Evolutionary conservation across 2,329 filamentous ascomycete genomes (phyloP).

Genomic region (Ophiognomonia clavigignenti-juglandacearum): DNA sequence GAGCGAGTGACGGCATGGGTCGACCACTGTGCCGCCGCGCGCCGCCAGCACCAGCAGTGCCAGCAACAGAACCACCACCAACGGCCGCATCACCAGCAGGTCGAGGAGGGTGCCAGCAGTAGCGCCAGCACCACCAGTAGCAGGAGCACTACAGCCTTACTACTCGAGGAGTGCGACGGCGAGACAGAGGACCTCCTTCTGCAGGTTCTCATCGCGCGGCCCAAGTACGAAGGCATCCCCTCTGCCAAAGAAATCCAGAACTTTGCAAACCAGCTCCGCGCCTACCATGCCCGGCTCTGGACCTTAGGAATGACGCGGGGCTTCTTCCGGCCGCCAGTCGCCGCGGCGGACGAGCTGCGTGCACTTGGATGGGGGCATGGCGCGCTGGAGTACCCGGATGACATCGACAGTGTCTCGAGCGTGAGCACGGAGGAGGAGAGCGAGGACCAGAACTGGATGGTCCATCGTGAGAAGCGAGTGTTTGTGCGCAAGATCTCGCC

Average conservation of each 20-base stretch:
- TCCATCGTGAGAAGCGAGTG: background rate
- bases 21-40: background rate
- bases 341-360: too few species aligned
- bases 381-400: conserved; percentile 1
- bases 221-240: conserved; percentile 1
- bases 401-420: background rate
- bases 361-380: background rate
- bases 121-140: background rate
- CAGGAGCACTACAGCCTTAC: too few species aligned
- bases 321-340: background rate
- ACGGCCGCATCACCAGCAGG: too few species aligned
- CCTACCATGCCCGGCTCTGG: conserved; percentile 1
- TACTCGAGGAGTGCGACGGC: conserved; percentile 1
- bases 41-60: background rate
- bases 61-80: too few species aligned
- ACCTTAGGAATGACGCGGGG: background rate
- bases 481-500: background rate
- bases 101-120: background rate
- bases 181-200: conserved; percentile 6
- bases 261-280: conserved; percentile 1
- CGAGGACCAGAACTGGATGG: background rate
- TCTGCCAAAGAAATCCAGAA: background rate
- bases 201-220: conserved; percentile 1
- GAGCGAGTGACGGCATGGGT: background rate
- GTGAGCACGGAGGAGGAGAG: background rate